These are phyloP conservation scores for Boletus speciosus DNA, from an alignment of 768 basidiomycete genomes.

Conservation along the genomic window DNA sequence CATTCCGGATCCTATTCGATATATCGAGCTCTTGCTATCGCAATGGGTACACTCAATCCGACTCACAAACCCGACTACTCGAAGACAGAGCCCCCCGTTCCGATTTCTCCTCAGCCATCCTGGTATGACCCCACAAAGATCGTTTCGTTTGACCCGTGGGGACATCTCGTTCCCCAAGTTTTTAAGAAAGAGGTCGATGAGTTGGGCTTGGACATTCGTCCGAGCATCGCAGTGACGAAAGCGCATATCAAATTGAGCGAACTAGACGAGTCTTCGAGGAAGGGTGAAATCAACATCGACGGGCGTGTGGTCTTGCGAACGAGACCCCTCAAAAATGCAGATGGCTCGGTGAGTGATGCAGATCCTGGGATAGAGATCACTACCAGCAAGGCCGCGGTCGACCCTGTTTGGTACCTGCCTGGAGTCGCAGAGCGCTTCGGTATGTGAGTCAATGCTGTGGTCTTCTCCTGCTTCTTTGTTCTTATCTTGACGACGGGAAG, in stretches of 20 bases:
- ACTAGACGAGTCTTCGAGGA: constrained; percentile 75
- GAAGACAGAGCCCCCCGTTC: constrained; percentile 80
- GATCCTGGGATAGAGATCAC: constrained; percentile 83
- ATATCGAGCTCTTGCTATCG: constrained; percentile 90
- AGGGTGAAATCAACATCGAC: constrained; percentile 72
- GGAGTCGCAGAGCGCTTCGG: constrained; percentile 92
- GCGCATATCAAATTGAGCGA: constrained; percentile 95
- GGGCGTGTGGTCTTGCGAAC: constrained; percentile 79
- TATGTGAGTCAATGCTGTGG: constrained; percentile 53
- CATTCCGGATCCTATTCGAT: constrained; percentile 94
- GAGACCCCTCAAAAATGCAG: constrained; percentile 56
- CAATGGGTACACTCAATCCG: constrained; percentile 78
- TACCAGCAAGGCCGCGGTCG: constrained; percentile 91
- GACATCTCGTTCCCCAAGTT: constrained; percentile 76
- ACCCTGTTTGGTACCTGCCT: constrained; percentile 95
- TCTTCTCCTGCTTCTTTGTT: neutral
- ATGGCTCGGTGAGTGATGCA: constrained; percentile 53
- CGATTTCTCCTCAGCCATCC: constrained; percentile 67
- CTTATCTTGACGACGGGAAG: constrained; percentile 34
- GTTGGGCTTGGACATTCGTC: constrained; percentile 77
- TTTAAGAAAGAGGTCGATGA: constrained; percentile 61
- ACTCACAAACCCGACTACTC: constrained; percentile 80
- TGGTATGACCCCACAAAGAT: constrained; percentile 82
- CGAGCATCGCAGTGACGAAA: constrained; percentile 90
- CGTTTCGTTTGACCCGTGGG: constrained; percentile 92